phyloP scores from a whole-genome alignment of 1,139 yeast genomes.

The Geotrichum reessii region DNA sequence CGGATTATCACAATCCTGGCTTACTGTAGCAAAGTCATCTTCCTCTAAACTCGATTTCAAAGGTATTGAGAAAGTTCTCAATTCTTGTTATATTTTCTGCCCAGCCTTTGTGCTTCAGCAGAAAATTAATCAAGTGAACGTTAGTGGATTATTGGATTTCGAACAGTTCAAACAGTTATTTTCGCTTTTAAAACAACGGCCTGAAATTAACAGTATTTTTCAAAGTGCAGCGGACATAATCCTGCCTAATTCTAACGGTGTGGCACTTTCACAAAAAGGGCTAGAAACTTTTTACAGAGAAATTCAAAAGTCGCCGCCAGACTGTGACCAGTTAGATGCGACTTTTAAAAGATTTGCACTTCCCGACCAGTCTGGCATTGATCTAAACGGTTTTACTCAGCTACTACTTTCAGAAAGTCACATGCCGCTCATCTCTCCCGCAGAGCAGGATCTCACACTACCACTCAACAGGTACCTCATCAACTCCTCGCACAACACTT shows the following conservation, averaged over 20 bases:
- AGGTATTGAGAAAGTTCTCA: constrained; percentile 62
- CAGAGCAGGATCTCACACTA: constrained; percentile 46
- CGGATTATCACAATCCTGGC: not conserved
- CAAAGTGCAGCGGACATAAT: constrained; percentile 21
- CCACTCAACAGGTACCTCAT: constrained; percentile 85
- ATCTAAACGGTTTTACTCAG: constrained; percentile 43
- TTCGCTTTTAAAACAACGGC: not conserved
- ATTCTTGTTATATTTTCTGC: constrained; percentile 63
- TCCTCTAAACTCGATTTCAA: constrained; percentile 46
- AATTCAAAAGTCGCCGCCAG: constrained; percentile 40
- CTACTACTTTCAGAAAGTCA: constrained; percentile 48
- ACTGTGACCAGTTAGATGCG: not conserved
- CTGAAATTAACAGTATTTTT: constrained; percentile 34
- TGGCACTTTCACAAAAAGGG: constrained; percentile 34
- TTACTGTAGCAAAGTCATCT: not conserved
- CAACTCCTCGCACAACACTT: constrained; percentile 93
- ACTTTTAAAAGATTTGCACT: constrained; percentile 10
- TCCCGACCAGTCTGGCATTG: constrained; percentile 7
- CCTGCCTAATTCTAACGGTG: constrained; percentile 15
- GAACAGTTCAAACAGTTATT: not conserved
- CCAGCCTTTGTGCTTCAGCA: constrained; percentile 28
- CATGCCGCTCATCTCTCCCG: constrained; percentile 34
- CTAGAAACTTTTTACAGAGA: constrained; percentile 46
- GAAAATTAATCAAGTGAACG: not conserved
- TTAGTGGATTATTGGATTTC: not conserved